Conservation (phyloP, 352 stramenopile species). For the Globisporangium splendens region DNA sequence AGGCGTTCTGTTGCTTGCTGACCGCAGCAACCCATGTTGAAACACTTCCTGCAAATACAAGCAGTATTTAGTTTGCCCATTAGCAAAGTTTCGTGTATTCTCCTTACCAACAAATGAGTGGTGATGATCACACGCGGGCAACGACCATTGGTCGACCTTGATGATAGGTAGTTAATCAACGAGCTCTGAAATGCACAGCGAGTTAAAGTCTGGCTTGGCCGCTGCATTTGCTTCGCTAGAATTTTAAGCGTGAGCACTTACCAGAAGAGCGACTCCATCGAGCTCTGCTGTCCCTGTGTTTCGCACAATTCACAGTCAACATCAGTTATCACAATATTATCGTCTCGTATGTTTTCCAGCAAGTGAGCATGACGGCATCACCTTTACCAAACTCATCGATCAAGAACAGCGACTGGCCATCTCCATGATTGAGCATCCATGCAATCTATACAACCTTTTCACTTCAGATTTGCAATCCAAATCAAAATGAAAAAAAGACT, state of each 20-base stretch:
- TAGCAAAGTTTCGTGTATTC: too few relatives aligned
- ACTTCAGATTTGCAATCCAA: not conserved
- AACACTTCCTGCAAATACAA: constrained; percentile 51
- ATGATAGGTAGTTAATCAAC: constrained; percentile 59
- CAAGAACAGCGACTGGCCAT: constrained; percentile 60
- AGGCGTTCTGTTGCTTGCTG: not conserved
- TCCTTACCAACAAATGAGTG: constrained; percentile 71
- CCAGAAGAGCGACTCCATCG: constrained; percentile 74
- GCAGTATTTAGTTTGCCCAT: not conserved
- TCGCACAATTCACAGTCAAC: not conserved
- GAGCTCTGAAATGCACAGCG: constrained; percentile 34
- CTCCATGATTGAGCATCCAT: constrained; percentile 76
- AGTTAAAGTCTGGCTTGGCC: not conserved
- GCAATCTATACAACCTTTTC: constrained; percentile 45
- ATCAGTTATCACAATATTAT: not conserved
- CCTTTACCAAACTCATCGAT: constrained; percentile 89
- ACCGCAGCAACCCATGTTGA: constrained; percentile 33
- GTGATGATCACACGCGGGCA: constrained; percentile 70
- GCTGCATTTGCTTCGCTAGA: not conserved
- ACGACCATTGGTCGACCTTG: constrained; percentile 16
- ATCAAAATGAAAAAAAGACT: not conserved
- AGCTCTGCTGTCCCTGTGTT: constrained; percentile 60
- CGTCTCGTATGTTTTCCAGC: not conserved
- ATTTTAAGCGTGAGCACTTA: constrained; percentile 15
- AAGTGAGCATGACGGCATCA: constrained; percentile 12